phyloP scores from a whole-genome alignment of 75 land plant species.

The Sequoiadendron giganteum region DNA sequence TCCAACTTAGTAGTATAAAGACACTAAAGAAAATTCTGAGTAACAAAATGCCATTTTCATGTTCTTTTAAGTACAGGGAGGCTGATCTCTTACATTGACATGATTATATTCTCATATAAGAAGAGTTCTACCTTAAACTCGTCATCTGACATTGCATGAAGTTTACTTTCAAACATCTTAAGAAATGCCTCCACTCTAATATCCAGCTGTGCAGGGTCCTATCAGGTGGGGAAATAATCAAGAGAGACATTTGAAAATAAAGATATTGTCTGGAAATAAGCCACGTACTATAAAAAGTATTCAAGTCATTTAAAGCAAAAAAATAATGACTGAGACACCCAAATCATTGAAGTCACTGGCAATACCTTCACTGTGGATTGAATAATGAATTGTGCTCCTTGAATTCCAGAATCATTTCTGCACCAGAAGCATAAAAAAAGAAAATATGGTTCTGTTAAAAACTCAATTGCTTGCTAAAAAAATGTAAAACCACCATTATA shows the following conservation, averaged over 20 bases:
- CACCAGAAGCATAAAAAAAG: not conserved
- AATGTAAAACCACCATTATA: not conserved
- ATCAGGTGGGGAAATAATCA: conserved; percentile 6
- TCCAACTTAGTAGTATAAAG: not conserved
- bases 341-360: not conserved
- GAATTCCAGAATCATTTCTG: conserved; percentile 89
- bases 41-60: not conserved
- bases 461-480: not conserved
- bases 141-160: conserved; percentile 66
- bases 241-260: not conserved
- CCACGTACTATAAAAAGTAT: not conserved
- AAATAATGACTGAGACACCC: not conserved
- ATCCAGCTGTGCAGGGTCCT: conserved; percentile 85
- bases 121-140: conserved; percentile 63
- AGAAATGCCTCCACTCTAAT: conserved; percentile 82
- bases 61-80: not conserved
- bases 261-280: not conserved
- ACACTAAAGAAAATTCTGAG: not conserved
- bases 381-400: conserved; percentile 81
- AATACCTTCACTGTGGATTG: conserved; percentile 94
- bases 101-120: not conserved
- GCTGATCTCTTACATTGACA: not conserved
- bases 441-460: not conserved
- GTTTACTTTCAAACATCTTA: conserved; percentile 56
- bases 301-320: not conserved